Conservation (phyloP, 306 rosid genomes). For the Rosa lucieae region DNA sequence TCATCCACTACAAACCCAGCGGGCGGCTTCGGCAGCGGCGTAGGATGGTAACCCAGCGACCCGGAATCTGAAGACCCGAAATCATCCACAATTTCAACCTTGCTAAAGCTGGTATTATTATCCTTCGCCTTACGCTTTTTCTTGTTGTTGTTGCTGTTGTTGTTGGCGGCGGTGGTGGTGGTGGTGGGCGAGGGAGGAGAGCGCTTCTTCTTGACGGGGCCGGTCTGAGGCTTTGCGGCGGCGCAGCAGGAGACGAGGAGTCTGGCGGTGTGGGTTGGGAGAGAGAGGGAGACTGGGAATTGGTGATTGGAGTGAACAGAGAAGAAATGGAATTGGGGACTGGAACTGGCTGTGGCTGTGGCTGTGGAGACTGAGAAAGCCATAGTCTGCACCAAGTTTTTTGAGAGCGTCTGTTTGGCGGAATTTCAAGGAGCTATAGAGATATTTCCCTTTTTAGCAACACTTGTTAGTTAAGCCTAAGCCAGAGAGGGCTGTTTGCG, state of each 20-base stretch:
- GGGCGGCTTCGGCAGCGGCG: conserved; percentile 75
- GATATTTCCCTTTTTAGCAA: too few relatives aligned
- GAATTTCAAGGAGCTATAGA: too few relatives aligned
- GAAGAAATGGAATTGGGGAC: neutral
- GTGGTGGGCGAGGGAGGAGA: neutral
- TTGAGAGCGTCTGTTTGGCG: too few relatives aligned
- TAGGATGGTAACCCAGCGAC: conserved; percentile 34
- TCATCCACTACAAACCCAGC: conserved; percentile 74
- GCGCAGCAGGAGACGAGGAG: conserved; percentile 32
- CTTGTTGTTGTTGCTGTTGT: conserved; percentile 38
- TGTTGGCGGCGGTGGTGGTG: neutral
- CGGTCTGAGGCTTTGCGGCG: conserved; percentile 58
- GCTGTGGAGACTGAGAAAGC: conserved; percentile 18
- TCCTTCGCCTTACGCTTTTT: conserved; percentile 33
- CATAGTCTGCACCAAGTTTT: conserved; percentile 1
- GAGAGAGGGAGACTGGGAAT: conserved; percentile 30
- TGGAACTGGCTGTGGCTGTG: neutral
- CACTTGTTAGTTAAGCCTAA: too few relatives aligned
- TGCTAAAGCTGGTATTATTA: conserved; percentile 15
- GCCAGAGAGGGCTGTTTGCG: too few relatives aligned
- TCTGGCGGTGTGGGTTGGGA: conserved; percentile 22
- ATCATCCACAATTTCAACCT: conserved; percentile 39
- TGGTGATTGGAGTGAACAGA: conserved; percentile 26
- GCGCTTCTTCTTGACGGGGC: conserved; percentile 45
- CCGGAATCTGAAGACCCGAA: conserved; percentile 24